Base-by-base conservation (phyloP, 73 alveolate genomes). In the Stentor roeselii region DNA sequence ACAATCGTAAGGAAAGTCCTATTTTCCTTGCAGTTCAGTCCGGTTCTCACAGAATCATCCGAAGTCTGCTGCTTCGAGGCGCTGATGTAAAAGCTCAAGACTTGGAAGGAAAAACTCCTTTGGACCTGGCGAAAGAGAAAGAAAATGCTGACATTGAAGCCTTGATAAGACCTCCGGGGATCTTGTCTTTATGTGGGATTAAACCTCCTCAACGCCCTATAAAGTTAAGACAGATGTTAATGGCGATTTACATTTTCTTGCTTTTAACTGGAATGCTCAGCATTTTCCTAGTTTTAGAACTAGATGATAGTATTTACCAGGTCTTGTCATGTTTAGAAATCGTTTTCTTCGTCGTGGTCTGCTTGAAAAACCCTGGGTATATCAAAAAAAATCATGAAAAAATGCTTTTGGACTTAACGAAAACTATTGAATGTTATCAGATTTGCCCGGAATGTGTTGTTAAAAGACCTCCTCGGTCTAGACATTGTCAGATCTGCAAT, bases 401-500 rank as follows among this genome's bases (percentile, higher is more conserved):
- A 15, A 32, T 87, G 36, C 67, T 88, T 39, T 77, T 87, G 87
- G n/a, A 60, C 32, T 42, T 91, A 14, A 27, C 87, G 42, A 34
- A 82, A 59, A 61, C 39, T 31, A 86, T 60, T 86, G 90, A 89
- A 36, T 90, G 93, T 36, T 34, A 50, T 78, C 78, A 42, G 21
- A 41, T 90, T 39, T 94, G 98, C 61, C 93, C 96, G 3, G 90
- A 84, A 39, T 94, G 98, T 75, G 87, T 88, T 67, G 86, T 90
- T 11, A 84, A 78, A 3, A 82, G 93, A 75, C 82, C 92, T n/a
- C 84, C 93, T 30, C 39, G 97, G 67, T 82, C 95, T 36, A 85
- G 94, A 59, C 98, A 94, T 85, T 94, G 98, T 82, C 60, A 82
- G 32, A 80, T 92, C 39, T 94, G 98, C 76, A 85, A 94, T 75